These are phyloP conservation scores for Eucalyptus tenuipes DNA, from an alignment of 345 rosid genomes.

Conservation along the genomic window DNA sequence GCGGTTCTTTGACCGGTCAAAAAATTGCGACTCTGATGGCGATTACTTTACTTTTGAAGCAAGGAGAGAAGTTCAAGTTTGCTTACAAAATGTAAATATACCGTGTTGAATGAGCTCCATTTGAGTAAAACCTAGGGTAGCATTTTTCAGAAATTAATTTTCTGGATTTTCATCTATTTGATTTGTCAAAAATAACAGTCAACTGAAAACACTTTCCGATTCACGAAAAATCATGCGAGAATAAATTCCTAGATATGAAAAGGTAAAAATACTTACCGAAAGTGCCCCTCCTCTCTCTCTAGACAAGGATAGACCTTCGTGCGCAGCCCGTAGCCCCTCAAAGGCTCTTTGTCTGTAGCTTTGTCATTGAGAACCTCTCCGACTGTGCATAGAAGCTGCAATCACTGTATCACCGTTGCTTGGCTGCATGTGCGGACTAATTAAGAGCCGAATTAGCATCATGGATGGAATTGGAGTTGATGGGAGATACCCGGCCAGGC, in stretches of 20 bases:
- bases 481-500: neutral
- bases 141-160: neutral
- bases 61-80: neutral
- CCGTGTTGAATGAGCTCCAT: neutral
- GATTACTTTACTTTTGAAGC: neutral
- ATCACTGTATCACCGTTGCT: neutral
- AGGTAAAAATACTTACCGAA: neutral
- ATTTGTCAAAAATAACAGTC: neutral
- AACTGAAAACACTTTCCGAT: neutral
- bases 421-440: neutral
- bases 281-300: neutral
- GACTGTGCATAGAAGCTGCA: neutral
- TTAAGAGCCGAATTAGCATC: neutral
- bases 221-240: neutral
- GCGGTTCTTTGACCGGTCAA: neutral
- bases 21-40: neutral
- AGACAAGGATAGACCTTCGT: neutral
- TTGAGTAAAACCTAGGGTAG: neutral
- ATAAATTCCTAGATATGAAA: neutral
- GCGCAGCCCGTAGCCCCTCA: neutral
- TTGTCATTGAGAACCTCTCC: neutral
- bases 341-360: neutral
- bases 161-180: neutral
- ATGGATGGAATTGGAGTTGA: neutral
- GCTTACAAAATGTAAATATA: neutral